Base-by-base conservation (phyloP, 2,329 filamentous ascomycete genomes). In the Penicillium corylophilum region DNA sequence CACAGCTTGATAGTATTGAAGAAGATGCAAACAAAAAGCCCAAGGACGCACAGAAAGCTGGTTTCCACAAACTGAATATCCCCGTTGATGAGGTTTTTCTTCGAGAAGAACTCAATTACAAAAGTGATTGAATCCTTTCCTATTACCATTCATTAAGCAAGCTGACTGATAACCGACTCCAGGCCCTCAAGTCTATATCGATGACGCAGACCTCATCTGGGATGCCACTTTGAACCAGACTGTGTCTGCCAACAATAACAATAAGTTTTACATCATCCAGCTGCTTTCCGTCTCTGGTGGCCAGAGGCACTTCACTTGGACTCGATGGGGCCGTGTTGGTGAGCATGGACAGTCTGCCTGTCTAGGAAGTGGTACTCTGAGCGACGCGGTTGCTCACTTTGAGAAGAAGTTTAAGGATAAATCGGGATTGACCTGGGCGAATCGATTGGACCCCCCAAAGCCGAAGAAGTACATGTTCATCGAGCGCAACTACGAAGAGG, bases 181-280 rank as follows among this genome's bases (percentile, higher is more conserved):
- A 56, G 54, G 42, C 15, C 47, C 51, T 9, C 39, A 54, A 2
- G 89, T 95, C 28, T 85, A 87, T 64, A 81, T 93, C 50, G 86
- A 86, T 54, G 71, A 80, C 1, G 71, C 80, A 35, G 83, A 84
- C 18, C 72, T 87, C 49, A 89, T 93, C 43, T 93, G 83, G 68
- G 90, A 95, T 65, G 89, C 88, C 0, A 85, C 87, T 0, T 76
- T 95, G 41, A 94, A 92, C 60, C 87, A 92, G 67, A 88, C 89
- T 10, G 88, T 90, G 59, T 76, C 88, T 0, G 73, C 76, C 0
- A 71, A 79, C 42, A 94, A 93, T 65, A 88, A 88, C 70, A 93
- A 94, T 70, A 94, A 94, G 60, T 93, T 92, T 68, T 93, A 92
- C 64, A 82, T 83, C 24, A 69, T 91, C 24, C 88, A 93, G 75